These are phyloP conservation scores for Chlamydomonas applanata DNA, from an alignment of 139 green algal genomes.

Conservation along the genomic window DNA sequence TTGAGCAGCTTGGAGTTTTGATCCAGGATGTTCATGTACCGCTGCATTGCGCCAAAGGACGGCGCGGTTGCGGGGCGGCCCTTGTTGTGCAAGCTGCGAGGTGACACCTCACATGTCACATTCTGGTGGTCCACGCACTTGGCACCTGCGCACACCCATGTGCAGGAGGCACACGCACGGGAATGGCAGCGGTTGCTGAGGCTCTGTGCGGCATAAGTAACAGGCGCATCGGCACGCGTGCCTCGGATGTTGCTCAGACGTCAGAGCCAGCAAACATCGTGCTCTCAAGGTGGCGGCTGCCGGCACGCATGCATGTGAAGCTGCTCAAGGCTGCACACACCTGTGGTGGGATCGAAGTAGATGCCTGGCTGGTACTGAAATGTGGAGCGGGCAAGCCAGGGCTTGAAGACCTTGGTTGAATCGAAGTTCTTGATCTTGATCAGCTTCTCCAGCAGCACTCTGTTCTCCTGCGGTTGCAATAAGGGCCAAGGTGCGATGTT, in stretches of 20 bases:
- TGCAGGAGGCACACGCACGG: too few species aligned
- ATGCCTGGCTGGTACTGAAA: conserved; percentile 26
- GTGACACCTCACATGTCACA: conserved; percentile 14
- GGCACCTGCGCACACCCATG: not conserved
- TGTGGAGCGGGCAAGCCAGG: conserved; percentile 26
- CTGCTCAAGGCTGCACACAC: not conserved
- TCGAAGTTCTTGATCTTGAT: conserved; percentile 35
- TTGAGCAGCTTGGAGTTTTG: conserved; percentile 36
- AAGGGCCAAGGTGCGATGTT: too few species aligned
- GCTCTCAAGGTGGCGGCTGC: too few species aligned
- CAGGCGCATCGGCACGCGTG: not conserved
- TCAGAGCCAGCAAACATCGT: too few species aligned
- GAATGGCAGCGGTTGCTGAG: too few species aligned
- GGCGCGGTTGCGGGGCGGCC: not conserved
- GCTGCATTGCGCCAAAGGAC: conserved; percentile 4
- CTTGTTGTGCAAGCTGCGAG: conserved; percentile 25
- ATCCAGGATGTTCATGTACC: conserved; percentile 21
- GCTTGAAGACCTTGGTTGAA: conserved; percentile 25
- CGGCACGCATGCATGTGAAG: too few species aligned
- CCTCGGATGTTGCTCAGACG: too few species aligned
- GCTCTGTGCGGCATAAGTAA: too few species aligned
- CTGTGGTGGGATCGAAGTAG: conserved; percentile 10
- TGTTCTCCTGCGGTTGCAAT: conserved; percentile 35
- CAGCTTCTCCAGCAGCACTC: conserved; percentile 34
- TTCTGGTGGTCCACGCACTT: conserved; percentile 41